phyloP scores from a whole-genome alignment of 164 flowering plant species.

The Tinospora cordifolia region DNA sequence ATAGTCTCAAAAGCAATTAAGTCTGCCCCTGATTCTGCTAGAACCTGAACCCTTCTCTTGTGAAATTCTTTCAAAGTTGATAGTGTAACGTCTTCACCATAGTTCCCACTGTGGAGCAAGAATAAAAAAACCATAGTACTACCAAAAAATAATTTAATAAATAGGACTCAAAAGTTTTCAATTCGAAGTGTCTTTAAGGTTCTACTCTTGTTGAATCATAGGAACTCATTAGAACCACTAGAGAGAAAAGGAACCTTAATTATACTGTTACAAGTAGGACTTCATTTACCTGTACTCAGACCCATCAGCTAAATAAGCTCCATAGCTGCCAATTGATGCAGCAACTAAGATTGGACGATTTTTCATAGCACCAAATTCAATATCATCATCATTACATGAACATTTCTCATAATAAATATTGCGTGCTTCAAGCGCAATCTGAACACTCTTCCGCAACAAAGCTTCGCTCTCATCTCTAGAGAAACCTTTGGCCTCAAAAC shows the following conservation, averaged over 20 bases:
- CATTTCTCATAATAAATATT: conserved; percentile 30
- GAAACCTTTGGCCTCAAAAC: conserved; percentile 47
- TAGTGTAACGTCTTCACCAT: conserved; percentile 49
- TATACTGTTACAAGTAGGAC: too few relatives aligned
- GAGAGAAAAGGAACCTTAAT: too few relatives aligned
- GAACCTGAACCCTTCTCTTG: conserved; percentile 71
- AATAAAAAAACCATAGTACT: not conserved
- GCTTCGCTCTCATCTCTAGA: conserved; percentile 45
- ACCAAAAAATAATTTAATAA: not conserved
- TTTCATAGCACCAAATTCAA: conserved; percentile 24
- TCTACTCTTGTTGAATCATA: too few relatives aligned
- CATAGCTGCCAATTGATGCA: conserved; percentile 65
- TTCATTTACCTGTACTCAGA: conserved; percentile 49
- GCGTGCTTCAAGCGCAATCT: conserved; percentile 53
- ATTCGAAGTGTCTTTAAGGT: too few relatives aligned
- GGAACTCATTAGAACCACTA: too few relatives aligned
- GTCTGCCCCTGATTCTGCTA: conserved; percentile 78
- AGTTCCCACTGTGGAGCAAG: conserved; percentile 50
- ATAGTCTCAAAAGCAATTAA: conserved; percentile 87
- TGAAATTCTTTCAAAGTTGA: conserved; percentile 67
- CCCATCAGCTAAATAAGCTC: conserved; percentile 65
- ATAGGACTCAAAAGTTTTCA: too few relatives aligned
- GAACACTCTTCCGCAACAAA: conserved; percentile 45
- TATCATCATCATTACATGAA: conserved; percentile 6
- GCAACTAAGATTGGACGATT: conserved; percentile 43